Percentiles rank a stretch among this genome's conserved stretches.
phyloP scores from a whole-genome alignment of 495 filamentous ascomycete genomes.

The Penicillium alfredii region DNA sequence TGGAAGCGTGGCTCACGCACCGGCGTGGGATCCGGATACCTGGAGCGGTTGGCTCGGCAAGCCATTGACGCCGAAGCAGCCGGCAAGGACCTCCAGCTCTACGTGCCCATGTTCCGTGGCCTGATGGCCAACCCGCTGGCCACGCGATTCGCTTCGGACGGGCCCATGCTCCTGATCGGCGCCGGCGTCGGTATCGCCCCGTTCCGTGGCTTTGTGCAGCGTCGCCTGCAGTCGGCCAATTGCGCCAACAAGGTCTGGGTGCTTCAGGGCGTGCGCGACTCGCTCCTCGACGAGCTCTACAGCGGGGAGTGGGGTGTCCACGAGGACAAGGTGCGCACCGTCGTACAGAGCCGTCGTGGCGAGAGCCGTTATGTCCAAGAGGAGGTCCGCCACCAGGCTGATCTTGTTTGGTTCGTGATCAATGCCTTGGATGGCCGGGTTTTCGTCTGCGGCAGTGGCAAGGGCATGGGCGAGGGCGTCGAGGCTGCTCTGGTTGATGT shows the following conservation, averaged over 20 bases:
- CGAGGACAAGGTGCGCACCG: conserved; percentile 85
- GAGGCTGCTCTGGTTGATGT: conserved; percentile 76
- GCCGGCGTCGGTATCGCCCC: conserved; percentile 95
- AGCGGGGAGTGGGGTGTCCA: conserved; percentile 93
- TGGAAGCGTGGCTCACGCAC: conserved; percentile 66
- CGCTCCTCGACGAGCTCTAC: conserved; percentile 89
- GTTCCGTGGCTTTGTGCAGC: conserved; percentile 95
- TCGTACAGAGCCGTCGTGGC: conserved; percentile 79
- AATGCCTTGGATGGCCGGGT: conserved; percentile 88
- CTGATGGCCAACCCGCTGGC: conserved; percentile 97
- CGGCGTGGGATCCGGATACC: conserved; percentile 74
- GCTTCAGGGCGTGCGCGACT: conserved; percentile 91
- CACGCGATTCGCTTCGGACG: conserved; percentile 80
- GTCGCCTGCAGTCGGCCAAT: conserved; percentile 88
- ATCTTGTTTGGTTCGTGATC: conserved; percentile 94
- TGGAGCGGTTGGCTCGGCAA: conserved; percentile 70
- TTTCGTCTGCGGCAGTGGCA: conserved; percentile 89
- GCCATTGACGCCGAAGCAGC: conserved; percentile 59
- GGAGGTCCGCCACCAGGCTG: conserved; percentile 78
- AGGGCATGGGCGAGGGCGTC: conserved; percentile 97
- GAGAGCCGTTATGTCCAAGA: conserved; percentile 81
- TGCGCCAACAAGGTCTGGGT: conserved; percentile 99
- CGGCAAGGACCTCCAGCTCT: conserved; percentile 50
- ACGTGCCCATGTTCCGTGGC: conserved; percentile 94
- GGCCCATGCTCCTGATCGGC: conserved; percentile 95